Evolutionary conservation across 768 basidiomycete genomes (phyloP).

Genomic region (Leccinellum luteum): DNA sequence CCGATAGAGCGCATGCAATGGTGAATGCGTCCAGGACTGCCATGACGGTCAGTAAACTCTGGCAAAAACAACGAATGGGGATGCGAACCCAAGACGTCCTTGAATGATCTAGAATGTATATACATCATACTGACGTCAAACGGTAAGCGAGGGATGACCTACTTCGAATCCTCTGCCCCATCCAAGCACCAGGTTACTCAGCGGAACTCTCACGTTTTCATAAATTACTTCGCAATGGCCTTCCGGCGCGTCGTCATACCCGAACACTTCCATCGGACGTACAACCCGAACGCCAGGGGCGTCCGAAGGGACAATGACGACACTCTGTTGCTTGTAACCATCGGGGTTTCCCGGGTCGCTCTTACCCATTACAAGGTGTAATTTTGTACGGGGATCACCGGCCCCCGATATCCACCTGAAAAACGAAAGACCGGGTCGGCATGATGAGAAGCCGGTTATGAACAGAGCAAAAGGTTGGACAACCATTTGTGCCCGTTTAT

Average conservation of each 20-base stretch:
- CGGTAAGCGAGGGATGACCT: conserved; percentile 1
- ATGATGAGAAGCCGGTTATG: conserved; percentile 9
- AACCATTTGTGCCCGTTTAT: conserved; percentile 98
- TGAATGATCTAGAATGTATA: conserved; percentile 71
- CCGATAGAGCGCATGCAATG: conserved; percentile 99
- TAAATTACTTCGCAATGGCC: conserved; percentile 97
- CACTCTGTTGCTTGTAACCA: conserved; percentile 82
- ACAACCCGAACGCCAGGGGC: conserved; percentile 84
- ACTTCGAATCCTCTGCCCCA: conserved; percentile 97
- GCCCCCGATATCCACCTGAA: conserved; percentile 96
- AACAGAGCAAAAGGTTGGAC: conserved; percentile 2
- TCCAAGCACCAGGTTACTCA: conserved; percentile 79
- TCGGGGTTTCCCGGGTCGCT: conserved; percentile 82
- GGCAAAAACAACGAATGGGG: background rate
- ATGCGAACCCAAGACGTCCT: conserved; percentile 82
- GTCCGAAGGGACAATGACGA: conserved; percentile 91
- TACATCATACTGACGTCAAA: background rate
- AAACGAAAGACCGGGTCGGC: conserved; percentile 7
- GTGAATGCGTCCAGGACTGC: conserved; percentile 90
- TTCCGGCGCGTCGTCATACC: conserved; percentile 94
- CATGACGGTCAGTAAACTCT: background rate
- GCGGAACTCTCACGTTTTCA: conserved; percentile 88
- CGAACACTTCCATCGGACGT: conserved; percentile 92
- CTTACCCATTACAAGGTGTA: conserved; percentile 95
- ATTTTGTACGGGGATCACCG: conserved; percentile 82